Percentiles rank a stretch among this genome's conserved stretches.
Evolutionary conservation across 352 stramenopile species (phyloP).

Genomic region (Globisporangium radiosum): DNA sequence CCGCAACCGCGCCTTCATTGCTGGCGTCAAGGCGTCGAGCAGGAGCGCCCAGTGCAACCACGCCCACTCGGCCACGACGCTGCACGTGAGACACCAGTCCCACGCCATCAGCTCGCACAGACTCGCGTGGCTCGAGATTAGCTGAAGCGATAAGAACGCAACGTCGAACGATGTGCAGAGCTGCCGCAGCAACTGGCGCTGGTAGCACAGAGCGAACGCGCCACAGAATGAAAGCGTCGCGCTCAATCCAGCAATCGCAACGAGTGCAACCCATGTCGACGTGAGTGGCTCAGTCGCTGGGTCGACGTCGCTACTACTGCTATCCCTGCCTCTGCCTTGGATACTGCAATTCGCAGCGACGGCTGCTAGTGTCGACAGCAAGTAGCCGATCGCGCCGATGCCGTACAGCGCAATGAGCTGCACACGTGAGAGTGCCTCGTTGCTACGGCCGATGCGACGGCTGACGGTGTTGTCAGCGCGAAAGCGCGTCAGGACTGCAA

Average conservation of each 20-base stretch:
- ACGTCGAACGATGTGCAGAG: slow-evolving; percentile 16
- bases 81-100: not conserved
- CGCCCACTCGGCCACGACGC: not conserved
- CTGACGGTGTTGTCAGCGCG: not conserved
- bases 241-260: not conserved
- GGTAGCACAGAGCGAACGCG: not conserved
- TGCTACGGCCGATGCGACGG: not conserved
- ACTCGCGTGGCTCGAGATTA: not conserved
- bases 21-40: slow-evolving; percentile 4
- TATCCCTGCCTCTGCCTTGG: not conserved
- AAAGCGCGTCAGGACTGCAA: not conserved
- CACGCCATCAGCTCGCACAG: slow-evolving; percentile 1
- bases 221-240: not conserved
- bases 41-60: slow-evolving; percentile 6
- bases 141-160: slow-evolving; percentile 6
- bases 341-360: too few species aligned
- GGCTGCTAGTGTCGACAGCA: not conserved
- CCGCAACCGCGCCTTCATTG: not conserved
- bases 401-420: not conserved
- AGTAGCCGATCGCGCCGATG: not conserved
- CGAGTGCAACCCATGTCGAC: not conserved
- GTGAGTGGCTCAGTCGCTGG: not conserved
- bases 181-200: not conserved
- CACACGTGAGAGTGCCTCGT: not conserved
- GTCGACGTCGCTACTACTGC: not conserved